Percentiles rank a stretch among this genome's conserved stretches.
These are phyloP conservation scores for Cerrena zonata DNA, from an alignment of 1,284 basidiomycete genomes.

Conservation along the genomic window DNA sequence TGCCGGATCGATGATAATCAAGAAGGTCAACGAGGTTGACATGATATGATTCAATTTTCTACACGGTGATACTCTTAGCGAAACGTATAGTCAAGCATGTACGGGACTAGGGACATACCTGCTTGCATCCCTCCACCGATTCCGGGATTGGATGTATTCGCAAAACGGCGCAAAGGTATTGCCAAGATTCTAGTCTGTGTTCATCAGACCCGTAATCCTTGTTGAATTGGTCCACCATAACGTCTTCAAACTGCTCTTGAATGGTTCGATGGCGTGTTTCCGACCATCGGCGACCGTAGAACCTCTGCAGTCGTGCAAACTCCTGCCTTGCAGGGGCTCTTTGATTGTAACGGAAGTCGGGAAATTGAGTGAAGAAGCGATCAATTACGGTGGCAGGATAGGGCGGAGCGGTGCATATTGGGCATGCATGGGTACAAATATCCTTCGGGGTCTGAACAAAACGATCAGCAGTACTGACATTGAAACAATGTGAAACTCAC, in stretches of 20 bases:
- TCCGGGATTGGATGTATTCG: slow-evolving; percentile 13
- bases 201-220: slow-evolving; percentile 28
- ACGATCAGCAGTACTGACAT: not conserved
- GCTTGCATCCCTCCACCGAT: slow-evolving; percentile 9
- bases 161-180: slow-evolving; percentile 23
- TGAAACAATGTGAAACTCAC: not conserved
- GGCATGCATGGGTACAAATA: not conserved
- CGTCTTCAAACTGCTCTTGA: not conserved
- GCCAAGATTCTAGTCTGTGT: slow-evolving; percentile 28
- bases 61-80: slow-evolving; percentile 8
- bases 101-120: slow-evolving; percentile 8
- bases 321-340: not conserved
- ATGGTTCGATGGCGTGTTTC: not conserved
- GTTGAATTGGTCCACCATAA: slow-evolving; percentile 26
- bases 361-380: not conserved
- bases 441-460: not conserved
- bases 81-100: not conserved
- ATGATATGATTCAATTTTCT: too few relatives aligned
- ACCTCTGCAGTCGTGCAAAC: not conserved
- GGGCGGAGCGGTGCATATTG: not conserved
- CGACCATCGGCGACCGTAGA: not conserved
- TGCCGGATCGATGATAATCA: slow-evolving; percentile 13
- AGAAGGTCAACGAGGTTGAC: slow-evolving; percentile 37
- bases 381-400: not conserved
- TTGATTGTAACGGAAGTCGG: not conserved